These are phyloP conservation scores for Hypoxylon intermedium DNA, from an alignment of 495 filamentous ascomycete genomes.

Conservation along the genomic window DNA sequence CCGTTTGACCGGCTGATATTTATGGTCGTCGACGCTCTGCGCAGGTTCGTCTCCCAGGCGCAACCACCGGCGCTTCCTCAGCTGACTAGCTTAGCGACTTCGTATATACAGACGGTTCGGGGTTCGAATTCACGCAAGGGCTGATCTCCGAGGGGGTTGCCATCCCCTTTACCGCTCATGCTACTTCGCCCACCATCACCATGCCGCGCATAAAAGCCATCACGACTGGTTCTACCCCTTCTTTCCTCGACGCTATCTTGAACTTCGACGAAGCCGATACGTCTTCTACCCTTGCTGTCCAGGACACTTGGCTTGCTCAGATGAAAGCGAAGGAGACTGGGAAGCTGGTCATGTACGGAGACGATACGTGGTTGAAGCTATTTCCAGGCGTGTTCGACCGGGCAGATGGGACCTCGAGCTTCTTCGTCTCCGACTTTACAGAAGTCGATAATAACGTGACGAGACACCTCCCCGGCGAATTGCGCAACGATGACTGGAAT, in stretches of 20 bases:
- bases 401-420: slow-evolving; percentile 91
- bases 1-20: slow-evolving; percentile 91
- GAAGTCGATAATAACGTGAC: slow-evolving; percentile 99
- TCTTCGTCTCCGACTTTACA: slow-evolving; percentile 98
- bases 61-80: slow-evolving; percentile 1
- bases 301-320: slow-evolving; percentile 96
- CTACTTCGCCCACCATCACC: slow-evolving; percentile 94
- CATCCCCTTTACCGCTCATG: slow-evolving; percentile 93
- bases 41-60: slow-evolving; percentile 66
- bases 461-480: slow-evolving; percentile 70
- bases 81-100: slow-evolving; percentile 74
- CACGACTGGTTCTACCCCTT: slow-evolving; percentile 94
- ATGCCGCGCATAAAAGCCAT: slow-evolving; percentile 98
- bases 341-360: slow-evolving; percentile 91
- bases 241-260: slow-evolving; percentile 94
- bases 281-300: slow-evolving; percentile 78
- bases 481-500: slow-evolving; percentile 4
- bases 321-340: slow-evolving; percentile 74
- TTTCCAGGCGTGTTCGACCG: slow-evolving; percentile 88
- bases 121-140: slow-evolving; percentile 91
- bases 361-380: slow-evolving; percentile 98
- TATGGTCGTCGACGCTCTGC: slow-evolving; percentile 95
- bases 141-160: slow-evolving; percentile 86
- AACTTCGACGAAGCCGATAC: slow-evolving; percentile 97
- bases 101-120: slow-evolving; percentile 80